Evolutionary conservation across 305 asterid species (phyloP).

Genomic region (Caryopteris hybrid): DNA sequence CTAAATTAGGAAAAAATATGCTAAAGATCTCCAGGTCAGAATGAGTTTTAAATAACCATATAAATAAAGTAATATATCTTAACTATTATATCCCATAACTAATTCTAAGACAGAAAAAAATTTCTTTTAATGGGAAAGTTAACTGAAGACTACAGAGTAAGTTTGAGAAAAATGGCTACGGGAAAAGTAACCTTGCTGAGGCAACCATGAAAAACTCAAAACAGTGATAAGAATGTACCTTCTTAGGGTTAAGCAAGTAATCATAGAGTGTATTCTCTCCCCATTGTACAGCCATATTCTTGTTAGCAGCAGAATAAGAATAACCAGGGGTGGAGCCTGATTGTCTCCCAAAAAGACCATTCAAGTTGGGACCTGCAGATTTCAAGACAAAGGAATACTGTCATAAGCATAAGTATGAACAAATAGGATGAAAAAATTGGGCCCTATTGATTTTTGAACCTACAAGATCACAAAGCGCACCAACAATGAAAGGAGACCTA

Average conservation of each 20-base stretch:
- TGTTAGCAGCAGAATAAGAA: constrained; percentile 91
- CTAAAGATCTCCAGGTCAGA: neutral
- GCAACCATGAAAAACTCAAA: neutral
- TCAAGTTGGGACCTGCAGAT: constrained; percentile 81
- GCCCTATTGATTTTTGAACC: neutral
- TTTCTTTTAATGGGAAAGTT: too few species aligned
- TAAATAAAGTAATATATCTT: neutral
- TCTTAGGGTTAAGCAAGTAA: constrained; percentile 90
- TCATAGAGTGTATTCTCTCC: constrained; percentile 79
- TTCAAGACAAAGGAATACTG: neutral
- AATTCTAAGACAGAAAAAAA: neutral
- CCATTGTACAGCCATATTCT: constrained; percentile 85
- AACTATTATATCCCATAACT: neutral
- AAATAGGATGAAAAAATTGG: neutral
- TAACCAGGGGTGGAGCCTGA: constrained; percentile 90
- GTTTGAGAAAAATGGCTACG: neutral
- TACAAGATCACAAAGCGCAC: neutral
- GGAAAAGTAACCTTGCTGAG: neutral
- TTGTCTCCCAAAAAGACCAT: constrained; percentile 88
- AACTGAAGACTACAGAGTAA: neutral
- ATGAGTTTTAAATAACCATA: neutral
- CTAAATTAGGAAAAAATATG: neutral
- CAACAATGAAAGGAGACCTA: neutral
- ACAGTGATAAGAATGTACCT: constrained; percentile 36
- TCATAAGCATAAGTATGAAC: neutral